phyloP scores from a whole-genome alignment of 2,329 filamentous ascomycete genomes.

The Sporothrix pallida region DNA sequence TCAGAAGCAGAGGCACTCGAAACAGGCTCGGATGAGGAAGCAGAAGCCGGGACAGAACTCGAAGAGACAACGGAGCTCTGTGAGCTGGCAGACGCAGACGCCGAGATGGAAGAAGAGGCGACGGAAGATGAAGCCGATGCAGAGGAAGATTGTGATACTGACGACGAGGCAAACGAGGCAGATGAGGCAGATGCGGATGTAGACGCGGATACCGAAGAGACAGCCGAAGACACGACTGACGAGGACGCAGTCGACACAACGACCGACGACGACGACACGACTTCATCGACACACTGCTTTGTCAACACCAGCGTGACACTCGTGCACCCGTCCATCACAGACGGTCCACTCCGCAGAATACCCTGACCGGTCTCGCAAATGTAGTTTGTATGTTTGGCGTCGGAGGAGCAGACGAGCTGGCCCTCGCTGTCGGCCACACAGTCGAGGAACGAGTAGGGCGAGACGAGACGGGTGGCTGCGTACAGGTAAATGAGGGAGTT shows the following conservation, averaged over 20 bases:
- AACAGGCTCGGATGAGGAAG: not conserved
- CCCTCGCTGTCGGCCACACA: slow-evolving; percentile 21
- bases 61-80: not conserved
- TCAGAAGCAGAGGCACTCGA: not conserved
- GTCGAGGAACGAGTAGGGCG: slow-evolving; percentile 10
- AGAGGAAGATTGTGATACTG: too few relatives aligned
- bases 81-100: not conserved
- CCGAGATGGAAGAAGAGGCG: not conserved
- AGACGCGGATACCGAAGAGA: not conserved
- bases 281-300: not conserved
- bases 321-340: not conserved
- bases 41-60: not conserved
- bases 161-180: not conserved
- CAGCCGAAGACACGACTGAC: not conserved
- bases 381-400: slow-evolving; percentile 31
- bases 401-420: slow-evolving; percentile 24
- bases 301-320: not conserved
- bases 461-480: not conserved
- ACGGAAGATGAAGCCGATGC: not conserved
- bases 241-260: not conserved
- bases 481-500: slow-evolving; percentile 8
- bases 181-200: not conserved
- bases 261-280: not conserved
- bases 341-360: slow-evolving; percentile 6
- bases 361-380: slow-evolving; percentile 34